Percentiles rank a stretch among this genome's conserved stretches.
Evolutionary conservation across 305 asterid genomes (phyloP).

Genomic region (Solanum hybrid): DNA sequence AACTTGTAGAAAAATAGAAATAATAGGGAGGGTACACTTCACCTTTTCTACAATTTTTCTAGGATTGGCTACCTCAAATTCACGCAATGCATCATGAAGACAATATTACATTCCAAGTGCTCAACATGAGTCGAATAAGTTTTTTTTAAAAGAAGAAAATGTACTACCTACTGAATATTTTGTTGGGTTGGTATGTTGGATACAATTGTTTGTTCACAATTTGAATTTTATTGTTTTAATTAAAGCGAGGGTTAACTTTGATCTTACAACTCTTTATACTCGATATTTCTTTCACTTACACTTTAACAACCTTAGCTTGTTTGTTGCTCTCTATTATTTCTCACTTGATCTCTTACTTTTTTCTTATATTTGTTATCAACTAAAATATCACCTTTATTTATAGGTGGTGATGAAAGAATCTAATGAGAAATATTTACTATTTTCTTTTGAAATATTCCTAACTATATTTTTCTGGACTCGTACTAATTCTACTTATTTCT

Average conservation of each 20-base stretch:
- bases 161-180: background rate
- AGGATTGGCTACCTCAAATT: background rate
- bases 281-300: background rate
- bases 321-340: too few relatives aligned
- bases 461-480: too few relatives aligned
- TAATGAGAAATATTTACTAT: too few relatives aligned
- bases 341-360: too few relatives aligned
- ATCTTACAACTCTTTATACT: background rate
- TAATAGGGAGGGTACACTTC: background rate
- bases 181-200: background rate
- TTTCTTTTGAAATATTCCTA: too few relatives aligned
- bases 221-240: background rate
- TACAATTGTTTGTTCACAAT: background rate
- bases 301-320: too few relatives aligned
- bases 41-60: background rate
- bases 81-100: background rate
- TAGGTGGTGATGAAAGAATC: too few relatives aligned
- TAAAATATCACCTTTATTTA: too few relatives aligned
- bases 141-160: background rate
- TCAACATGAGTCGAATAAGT: background rate
- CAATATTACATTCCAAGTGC: background rate
- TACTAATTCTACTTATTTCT: too few relatives aligned
- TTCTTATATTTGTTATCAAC: too few relatives aligned
- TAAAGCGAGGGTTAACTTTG: background rate
- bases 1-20: background rate